Evolutionary conservation across 164 flowering plant genomes (phyloP).

Genomic region (Nymphaea colorata): DNA sequence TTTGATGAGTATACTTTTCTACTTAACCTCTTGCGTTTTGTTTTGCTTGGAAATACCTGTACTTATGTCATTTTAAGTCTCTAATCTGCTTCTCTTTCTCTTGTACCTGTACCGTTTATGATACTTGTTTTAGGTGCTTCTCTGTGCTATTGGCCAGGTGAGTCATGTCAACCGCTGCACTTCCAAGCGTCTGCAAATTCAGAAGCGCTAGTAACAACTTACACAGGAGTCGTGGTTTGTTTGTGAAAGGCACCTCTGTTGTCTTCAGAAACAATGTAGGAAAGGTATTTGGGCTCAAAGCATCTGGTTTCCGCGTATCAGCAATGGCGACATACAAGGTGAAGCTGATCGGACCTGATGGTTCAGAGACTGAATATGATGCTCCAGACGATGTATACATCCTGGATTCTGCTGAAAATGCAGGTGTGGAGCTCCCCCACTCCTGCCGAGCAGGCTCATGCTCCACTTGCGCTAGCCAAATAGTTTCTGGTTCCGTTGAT

Average conservation of each 20-base stretch:
- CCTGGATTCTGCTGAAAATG: slow-evolving; percentile 56
- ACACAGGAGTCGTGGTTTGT: not conserved
- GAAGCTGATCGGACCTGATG: slow-evolving; percentile 53
- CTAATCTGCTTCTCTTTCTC: no score
- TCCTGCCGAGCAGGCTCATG: slow-evolving; percentile 85
- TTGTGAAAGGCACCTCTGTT: slow-evolving; percentile 9
- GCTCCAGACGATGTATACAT: slow-evolving; percentile 59
- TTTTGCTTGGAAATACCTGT: no score
- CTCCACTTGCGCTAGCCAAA: slow-evolving; percentile 61
- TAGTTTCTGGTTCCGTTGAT: slow-evolving; percentile 45
- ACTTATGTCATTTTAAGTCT: no score
- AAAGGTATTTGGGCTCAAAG: slow-evolving; percentile 33
- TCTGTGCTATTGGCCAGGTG: no score
- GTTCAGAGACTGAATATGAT: slow-evolving; percentile 44
- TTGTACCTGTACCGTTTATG: no score
- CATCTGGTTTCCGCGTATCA: slow-evolving; percentile 20
- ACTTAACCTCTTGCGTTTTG: no score
- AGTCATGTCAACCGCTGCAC: slow-evolving; percentile 12
- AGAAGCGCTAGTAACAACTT: slow-evolving; percentile 7
- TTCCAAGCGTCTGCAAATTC: slow-evolving; percentile 12
- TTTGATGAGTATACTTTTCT: no score
- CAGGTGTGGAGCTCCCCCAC: slow-evolving; percentile 61
- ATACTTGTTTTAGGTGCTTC: no score
- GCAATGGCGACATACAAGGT: slow-evolving; percentile 55
- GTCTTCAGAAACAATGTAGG: slow-evolving; percentile 26